A percentile compares a stretch with the other conserved stretches of the same genome.
Conservation (phyloP, 352 stramenopile genomes). For the Globisporangium apiculatum region DNA sequence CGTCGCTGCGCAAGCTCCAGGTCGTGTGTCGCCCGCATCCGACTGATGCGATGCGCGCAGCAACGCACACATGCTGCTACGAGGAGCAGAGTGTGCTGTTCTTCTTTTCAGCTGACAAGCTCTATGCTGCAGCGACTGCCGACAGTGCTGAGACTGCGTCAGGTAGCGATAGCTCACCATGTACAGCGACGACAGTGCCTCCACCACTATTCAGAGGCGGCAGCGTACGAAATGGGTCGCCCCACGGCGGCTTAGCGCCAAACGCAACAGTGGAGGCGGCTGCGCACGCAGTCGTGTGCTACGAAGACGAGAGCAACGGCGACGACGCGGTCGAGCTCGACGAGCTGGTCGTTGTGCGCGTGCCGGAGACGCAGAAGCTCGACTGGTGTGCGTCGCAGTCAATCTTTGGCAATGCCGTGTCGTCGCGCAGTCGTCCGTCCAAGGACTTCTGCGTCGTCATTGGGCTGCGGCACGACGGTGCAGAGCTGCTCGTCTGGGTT, state of each 20-base stretch:
- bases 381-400: conserved; percentile 39
- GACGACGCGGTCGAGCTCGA: conserved; percentile 18
- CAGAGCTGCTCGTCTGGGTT: conserved; percentile 45
- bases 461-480: conserved; percentile 30
- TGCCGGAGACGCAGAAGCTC: conserved; percentile 45
- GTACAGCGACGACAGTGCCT: background rate
- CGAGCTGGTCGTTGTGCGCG: conserved; percentile 23
- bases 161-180: conserved; percentile 1
- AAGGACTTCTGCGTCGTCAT: conserved; percentile 63
- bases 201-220: conserved; percentile 1
- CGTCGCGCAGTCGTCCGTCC: conserved; percentile 15
- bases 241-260: background rate
- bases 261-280: background rate
- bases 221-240: conserved; percentile 1
- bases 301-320: conserved; percentile 14
- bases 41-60: conserved; percentile 16
- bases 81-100: conserved; percentile 32
- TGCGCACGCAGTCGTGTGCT: conserved; percentile 11
- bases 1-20: conserved; percentile 27
- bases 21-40: conserved; percentile 21
- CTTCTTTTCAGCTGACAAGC: conserved; percentile 23
- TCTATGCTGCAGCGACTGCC: conserved; percentile 22
- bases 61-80: conserved; percentile 30
- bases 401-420: conserved; percentile 17
- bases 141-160: background rate